These are phyloP conservation scores for Macrophomina tecta DNA, from an alignment of 2,329 filamentous ascomycete genomes.

Conservation along the genomic window DNA sequence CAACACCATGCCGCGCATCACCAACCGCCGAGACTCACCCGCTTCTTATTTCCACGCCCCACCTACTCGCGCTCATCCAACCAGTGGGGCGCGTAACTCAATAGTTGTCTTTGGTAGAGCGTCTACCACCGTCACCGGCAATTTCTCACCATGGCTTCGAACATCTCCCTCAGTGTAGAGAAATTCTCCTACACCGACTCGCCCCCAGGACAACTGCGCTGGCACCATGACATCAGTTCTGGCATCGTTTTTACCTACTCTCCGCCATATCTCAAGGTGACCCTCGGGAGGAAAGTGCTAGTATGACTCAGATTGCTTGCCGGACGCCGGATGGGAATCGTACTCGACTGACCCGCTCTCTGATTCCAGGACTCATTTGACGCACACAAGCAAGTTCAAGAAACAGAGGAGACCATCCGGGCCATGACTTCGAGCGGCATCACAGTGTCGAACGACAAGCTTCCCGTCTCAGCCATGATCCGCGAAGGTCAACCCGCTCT, in stretches of 20 bases:
- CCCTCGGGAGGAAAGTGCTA: slow-evolving; percentile 24
- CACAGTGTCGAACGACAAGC: slow-evolving; percentile 45
- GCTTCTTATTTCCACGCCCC: neutral
- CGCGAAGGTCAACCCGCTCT: slow-evolving; percentile 42
- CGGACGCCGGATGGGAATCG: neutral
- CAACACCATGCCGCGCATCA: slow-evolving; percentile 28
- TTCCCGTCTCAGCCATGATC: slow-evolving; percentile 53
- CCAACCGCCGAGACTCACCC: slow-evolving; percentile 37
- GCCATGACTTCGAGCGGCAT: slow-evolving; percentile 32
- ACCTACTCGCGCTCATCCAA: slow-evolving; percentile 16
- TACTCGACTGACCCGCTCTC: neutral
- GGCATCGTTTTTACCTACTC: slow-evolving; percentile 37
- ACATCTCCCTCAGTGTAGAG: slow-evolving; percentile 14
- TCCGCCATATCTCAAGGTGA: slow-evolving; percentile 30
- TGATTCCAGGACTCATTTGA: slow-evolving; percentile 39
- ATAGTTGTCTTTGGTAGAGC: neutral
- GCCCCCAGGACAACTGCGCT: slow-evolving; percentile 32
- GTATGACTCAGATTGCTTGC: slow-evolving; percentile 27
- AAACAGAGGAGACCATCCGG: slow-evolving; percentile 32
- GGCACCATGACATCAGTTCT: slow-evolving; percentile 14
- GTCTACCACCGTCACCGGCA: neutral
- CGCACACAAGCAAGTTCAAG: slow-evolving; percentile 36
- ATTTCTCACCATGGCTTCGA: neutral
- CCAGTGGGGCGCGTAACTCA: too few species aligned
- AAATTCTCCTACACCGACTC: slow-evolving; percentile 37